Evolutionary conservation across 768 basidiomycete genomes (phyloP).

Genomic region (Sarcodon sp.): DNA sequence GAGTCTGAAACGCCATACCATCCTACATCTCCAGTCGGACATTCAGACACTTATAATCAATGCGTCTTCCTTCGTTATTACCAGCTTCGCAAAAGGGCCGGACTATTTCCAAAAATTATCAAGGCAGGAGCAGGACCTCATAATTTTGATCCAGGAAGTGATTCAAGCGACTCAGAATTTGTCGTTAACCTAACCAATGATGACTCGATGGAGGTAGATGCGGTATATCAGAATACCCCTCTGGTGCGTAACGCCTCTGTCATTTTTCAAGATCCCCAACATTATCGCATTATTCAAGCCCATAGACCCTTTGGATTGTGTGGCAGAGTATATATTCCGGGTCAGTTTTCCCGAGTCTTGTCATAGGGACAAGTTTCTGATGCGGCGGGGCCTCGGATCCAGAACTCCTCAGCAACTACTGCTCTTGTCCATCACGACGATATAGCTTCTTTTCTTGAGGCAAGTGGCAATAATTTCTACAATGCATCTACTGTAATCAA

Average conservation of each 20-base stretch:
- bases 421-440: not conserved
- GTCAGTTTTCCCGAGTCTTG: not conserved
- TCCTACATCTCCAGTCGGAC: not conserved
- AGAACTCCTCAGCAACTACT: not conserved
- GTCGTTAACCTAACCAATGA: too few species aligned
- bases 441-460: not conserved
- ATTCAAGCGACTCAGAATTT: too few species aligned
- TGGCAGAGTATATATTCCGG: not conserved
- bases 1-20: not conserved
- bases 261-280: not conserved
- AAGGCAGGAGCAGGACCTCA: conserved; percentile 3
- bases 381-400: not conserved
- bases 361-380: not conserved
- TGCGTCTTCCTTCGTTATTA: conserved; percentile 1
- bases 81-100: not conserved
- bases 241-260: not conserved
- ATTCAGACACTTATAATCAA: not conserved
- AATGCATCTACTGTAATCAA: too few species aligned
- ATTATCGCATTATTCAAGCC: not conserved
- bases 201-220: too few species aligned
- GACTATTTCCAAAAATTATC: not conserved
- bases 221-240: not conserved
- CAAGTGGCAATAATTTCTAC: too few species aligned
- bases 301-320: not conserved
- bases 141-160: not conserved